Evolutionary conservation across 2,329 filamentous ascomycete genomes (phyloP).

Genomic region (Talaromyces pinophilus): DNA sequence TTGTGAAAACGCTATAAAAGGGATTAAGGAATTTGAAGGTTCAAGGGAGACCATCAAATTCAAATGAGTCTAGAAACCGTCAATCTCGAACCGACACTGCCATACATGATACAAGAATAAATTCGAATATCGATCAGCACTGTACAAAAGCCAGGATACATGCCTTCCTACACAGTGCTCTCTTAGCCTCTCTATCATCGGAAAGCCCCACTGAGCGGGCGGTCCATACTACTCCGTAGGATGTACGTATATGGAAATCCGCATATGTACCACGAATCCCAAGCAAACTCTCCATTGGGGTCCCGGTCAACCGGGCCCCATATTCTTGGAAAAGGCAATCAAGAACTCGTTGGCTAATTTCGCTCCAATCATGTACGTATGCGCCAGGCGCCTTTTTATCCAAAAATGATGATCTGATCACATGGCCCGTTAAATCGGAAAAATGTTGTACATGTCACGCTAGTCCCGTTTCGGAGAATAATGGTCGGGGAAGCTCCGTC

Average conservation of each 20-base stretch:
- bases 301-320: not conserved
- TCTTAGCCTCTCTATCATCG: not conserved
- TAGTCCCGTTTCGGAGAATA: not conserved
- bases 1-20: too few species aligned
- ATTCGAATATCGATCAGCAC: not conserved
- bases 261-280: not conserved
- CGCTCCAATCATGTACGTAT: slow-evolving; percentile 1
- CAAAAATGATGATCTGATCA: not conserved
- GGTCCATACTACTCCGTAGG: not conserved
- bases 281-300: not conserved
- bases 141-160: not conserved
- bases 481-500: not conserved
- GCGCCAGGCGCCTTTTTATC: not conserved
- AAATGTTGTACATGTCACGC: not conserved
- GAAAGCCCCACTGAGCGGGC: not conserved
- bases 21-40: not conserved
- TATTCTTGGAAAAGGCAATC: not conserved
- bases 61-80: not conserved
- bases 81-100: not conserved
- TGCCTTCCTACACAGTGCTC: not conserved
- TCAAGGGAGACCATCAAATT: not conserved
- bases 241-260: not conserved
- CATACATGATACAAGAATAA: not conserved
- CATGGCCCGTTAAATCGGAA: not conserved
- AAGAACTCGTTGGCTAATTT: not conserved